phyloP scores from a whole-genome alignment of 495 filamentous ascomycete species.

The Hypoxylon subgilvum region DNA sequence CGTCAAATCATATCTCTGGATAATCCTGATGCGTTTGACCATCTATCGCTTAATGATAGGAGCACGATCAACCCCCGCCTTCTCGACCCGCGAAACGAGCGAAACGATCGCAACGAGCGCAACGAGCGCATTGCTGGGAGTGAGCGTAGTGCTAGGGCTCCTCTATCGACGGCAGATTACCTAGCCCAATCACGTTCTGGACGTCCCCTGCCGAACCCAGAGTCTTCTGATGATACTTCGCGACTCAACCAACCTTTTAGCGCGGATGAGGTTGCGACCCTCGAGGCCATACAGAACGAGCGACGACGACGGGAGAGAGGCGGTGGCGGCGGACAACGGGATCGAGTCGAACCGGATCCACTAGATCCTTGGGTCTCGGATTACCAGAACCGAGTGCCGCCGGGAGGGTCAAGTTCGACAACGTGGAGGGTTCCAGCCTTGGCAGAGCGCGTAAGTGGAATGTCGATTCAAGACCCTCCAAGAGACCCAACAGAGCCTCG shows the following conservation, averaged over 20 bases:
- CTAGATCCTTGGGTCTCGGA: too few species aligned
- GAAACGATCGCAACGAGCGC: too few species aligned
- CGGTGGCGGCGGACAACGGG: constrained; percentile 47
- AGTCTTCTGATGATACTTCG: constrained; percentile 28
- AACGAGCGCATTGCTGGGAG: too few species aligned
- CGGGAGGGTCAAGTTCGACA: constrained; percentile 10
- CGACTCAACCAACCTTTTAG: constrained; percentile 49
- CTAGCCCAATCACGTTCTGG: constrained; percentile 18
- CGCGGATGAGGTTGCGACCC: constrained; percentile 53
- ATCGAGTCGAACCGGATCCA: constrained; percentile 43
- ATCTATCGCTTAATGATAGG: constrained; percentile 50
- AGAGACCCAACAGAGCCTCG: not conserved
- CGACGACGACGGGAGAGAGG: constrained; percentile 53
- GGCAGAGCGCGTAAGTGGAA: constrained; percentile 40
- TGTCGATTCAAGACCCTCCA: too few species aligned
- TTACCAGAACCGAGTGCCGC: constrained; percentile 36
- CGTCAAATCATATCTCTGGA: constrained; percentile 76
- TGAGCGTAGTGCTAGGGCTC: constrained; percentile 41
- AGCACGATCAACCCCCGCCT: constrained; percentile 58
- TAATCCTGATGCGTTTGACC: constrained; percentile 61
- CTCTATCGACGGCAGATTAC: constrained; percentile 38
- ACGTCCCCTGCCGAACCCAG: constrained; percentile 33
- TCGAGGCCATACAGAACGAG: constrained; percentile 55
- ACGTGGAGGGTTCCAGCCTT: constrained; percentile 30
- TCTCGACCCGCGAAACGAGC: constrained; percentile 47